Conservation (phyloP, 148 eudicot species). For the Amaranthus cruentus region DNA sequence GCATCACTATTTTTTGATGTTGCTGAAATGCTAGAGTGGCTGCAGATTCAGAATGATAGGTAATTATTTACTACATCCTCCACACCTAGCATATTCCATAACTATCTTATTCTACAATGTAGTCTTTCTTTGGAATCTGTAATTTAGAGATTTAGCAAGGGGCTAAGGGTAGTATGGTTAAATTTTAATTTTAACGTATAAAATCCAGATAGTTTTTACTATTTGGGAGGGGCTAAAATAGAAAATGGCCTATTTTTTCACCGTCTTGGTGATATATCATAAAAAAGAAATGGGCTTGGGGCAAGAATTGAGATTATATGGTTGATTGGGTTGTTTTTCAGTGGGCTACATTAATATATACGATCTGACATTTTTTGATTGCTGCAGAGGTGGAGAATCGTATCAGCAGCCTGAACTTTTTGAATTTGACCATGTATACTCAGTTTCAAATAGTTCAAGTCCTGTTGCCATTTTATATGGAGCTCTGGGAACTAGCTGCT, state of each 20-base stretch:
- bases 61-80: conserved; percentile 38
- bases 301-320: background rate
- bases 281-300: background rate
- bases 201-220: background rate
- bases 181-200: background rate
- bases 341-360: conserved; percentile 10
- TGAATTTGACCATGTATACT: conserved; percentile 84
- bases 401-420: conserved; percentile 83
- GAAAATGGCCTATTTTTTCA: background rate
- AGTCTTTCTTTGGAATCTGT: background rate
- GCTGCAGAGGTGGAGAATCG: conserved; percentile 47
- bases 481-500: conserved; percentile 86
- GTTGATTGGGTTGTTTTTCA: background rate
- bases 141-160: background rate
- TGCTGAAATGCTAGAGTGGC: conserved; percentile 54
- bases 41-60: conserved; percentile 44
- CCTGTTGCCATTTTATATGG: conserved; percentile 87
- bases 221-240: background rate
- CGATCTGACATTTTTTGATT: conserved; percentile 3
- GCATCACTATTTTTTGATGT: conserved; percentile 62
- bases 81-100: background rate
- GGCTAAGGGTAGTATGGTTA: background rate
- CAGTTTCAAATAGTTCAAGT: conserved; percentile 59
- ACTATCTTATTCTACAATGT: background rate
- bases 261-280: background rate